These are phyloP conservation scores for Pichia sp. DNA, from an alignment of 1,139 yeast genomes.

Conservation along the genomic window DNA sequence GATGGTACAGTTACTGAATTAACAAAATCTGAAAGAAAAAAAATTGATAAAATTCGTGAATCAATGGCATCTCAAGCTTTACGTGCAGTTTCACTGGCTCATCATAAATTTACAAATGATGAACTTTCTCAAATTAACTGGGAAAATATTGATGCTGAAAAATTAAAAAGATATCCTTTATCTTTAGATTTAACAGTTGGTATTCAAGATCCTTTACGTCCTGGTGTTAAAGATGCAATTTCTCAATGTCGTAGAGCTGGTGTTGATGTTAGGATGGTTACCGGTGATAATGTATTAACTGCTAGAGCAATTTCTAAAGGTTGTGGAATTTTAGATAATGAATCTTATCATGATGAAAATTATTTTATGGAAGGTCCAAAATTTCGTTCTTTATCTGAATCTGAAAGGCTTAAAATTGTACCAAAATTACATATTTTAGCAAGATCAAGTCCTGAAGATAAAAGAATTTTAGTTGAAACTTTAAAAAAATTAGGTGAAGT, in stretches of 20 bases:
- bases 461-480: constrained; percentile 78
- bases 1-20: constrained; percentile 31
- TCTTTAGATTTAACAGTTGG: constrained; percentile 74
- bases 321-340: constrained; percentile 68
- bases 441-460: constrained; percentile 93
- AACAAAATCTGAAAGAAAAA: constrained; percentile 15
- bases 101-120: constrained; percentile 52
- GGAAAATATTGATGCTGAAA: constrained; percentile 27
- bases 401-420: constrained; percentile 54
- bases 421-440: constrained; percentile 82
- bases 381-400: constrained; percentile 60
- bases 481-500: constrained; percentile 79
- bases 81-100: constrained; percentile 81
- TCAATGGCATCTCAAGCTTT: constrained; percentile 69
- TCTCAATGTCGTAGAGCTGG: constrained; percentile 83
- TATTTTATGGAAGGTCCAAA: constrained; percentile 91
- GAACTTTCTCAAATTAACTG: constrained; percentile 33
- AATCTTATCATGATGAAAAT: constrained; percentile 44
- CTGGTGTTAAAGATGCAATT: constrained; percentile 88
- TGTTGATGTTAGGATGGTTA: constrained; percentile 93
- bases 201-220: constrained; percentile 88
- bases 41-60: constrained; percentile 44
- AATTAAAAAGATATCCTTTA: constrained; percentile 29
- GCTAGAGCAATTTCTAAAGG: constrained; percentile 85
- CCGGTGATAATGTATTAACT: constrained; percentile 89